These are phyloP conservation scores for Didymella lethalis DNA, from an alignment of 2,329 filamentous ascomycete species.

Conservation along the genomic window DNA sequence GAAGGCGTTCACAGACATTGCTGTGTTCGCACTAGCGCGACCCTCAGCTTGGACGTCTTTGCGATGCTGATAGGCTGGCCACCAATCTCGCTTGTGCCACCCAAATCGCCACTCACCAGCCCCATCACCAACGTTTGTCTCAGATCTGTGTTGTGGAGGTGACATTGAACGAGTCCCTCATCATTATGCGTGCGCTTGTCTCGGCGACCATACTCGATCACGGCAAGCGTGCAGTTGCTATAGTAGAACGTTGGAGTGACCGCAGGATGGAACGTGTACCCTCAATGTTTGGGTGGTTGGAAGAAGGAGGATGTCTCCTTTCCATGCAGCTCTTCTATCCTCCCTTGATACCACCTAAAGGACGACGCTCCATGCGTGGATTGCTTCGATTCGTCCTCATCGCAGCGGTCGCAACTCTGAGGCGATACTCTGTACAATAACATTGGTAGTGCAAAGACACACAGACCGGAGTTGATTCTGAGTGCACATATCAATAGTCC, in stretches of 20 bases:
- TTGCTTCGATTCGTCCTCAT: not conserved
- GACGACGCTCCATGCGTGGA: conserved; percentile 1
- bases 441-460: not conserved
- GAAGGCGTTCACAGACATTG: conserved; percentile 9
- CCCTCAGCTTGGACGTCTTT: not conserved
- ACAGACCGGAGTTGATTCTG: not conserved
- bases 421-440: not conserved
- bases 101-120: conserved; percentile 9
- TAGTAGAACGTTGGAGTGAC: conserved; percentile 2
- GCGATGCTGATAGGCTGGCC: conserved; percentile 8
- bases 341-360: conserved; percentile 16
- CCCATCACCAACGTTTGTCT: conserved; percentile 12
- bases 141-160: conserved; percentile 8
- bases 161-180: conserved; percentile 6
- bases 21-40: conserved; percentile 1
- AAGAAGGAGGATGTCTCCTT: conserved; percentile 4
- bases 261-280: conserved; percentile 19
- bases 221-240: conserved; percentile 2
- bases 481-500: not conserved
- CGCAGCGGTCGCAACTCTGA: not conserved
- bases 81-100: conserved; percentile 16
- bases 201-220: conserved; percentile 6
- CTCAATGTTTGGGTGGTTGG: conserved; percentile 5
- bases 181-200: conserved; percentile 2
- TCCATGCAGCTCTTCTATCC: not conserved